Evolutionary conservation across 768 basidiomycete genomes (phyloP).

Genomic region (Trametopsis cervina): DNA sequence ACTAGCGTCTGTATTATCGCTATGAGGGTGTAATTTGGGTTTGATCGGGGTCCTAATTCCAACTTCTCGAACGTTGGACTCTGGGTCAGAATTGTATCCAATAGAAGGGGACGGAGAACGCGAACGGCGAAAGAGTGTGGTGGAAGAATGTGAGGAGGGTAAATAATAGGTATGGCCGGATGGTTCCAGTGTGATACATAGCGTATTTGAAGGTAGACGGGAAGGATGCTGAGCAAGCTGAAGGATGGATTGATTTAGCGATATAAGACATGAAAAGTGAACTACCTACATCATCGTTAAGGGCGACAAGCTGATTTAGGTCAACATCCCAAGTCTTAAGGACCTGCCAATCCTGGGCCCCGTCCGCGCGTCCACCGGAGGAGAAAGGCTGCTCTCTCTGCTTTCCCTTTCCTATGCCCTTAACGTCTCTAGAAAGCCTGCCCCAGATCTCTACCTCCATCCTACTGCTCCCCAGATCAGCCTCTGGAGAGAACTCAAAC

Average conservation of each 20-base stretch:
- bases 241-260: neutral
- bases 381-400: constrained; percentile 29
- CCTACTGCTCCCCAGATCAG: constrained; percentile 43
- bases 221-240: constrained; percentile 34
- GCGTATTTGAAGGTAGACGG: constrained; percentile 64
- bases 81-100: constrained; percentile 71
- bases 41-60: constrained; percentile 18
- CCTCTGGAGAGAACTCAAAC: constrained; percentile 47
- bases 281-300: constrained; percentile 55
- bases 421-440: constrained; percentile 22
- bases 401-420: constrained; percentile 37
- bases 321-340: constrained; percentile 64
- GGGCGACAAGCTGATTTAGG: constrained; percentile 46
- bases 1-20: too few relatives aligned
- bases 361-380: constrained; percentile 12
- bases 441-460: constrained; percentile 59
- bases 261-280: constrained; percentile 1
- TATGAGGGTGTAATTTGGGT: too few relatives aligned
- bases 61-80: constrained; percentile 41
- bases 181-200: constrained; percentile 60
- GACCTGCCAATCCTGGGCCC: constrained; percentile 47
- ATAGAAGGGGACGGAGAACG: constrained; percentile 49
- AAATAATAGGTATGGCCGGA: constrained; percentile 55
- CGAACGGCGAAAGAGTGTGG: constrained; percentile 21
- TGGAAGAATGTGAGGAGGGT: constrained; percentile 29